Evolutionary conservation across 2,329 filamentous ascomycete genomes (phyloP), one percentile per base, ranked within the genome.

Genomic region (Dactylellina sp.): DNA sequence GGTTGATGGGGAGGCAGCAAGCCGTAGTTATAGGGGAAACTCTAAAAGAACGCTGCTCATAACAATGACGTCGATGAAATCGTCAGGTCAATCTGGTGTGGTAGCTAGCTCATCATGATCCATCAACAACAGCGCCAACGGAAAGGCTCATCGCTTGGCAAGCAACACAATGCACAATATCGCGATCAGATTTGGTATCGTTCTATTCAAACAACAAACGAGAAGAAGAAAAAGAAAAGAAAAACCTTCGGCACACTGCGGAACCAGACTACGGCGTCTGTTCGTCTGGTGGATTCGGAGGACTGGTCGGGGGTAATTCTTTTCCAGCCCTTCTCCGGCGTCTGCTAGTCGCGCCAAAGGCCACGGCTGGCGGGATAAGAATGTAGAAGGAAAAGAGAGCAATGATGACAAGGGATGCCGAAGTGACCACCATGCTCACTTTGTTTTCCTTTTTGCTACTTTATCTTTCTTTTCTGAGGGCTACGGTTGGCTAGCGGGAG

Each of bases 371-470:
- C 3, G 70, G 70, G 24, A 74, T 46, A 28, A 61, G 18, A 11
- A 74, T 37, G 70, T 74, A 74, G 61, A 74, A 74, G 6, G 70
- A 66, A 47, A 74, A 74, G 18, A 74, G 47, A 6, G 70, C 70
- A 35, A 56, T 9, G 25, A 74, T 74, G 14, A 74, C 55, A 22
- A 74, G 7, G 47, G 70, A 66, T 22, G 68, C 60, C 7, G 70
- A 25, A 6, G 39, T 62, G 66, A 72, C 42, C 47, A 74, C 70
- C 70, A 66, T 64, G 55, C 47, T 70, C 28, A 9, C 57, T 22
- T 37, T 28, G 28, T 53, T 9, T 49, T 14, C 50, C 49, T 16
- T 9, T 50, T 52, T 44, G 11, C 28, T n/a, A 40, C 16, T 37
- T 16, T 28, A 20, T 32, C 24, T 35, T 14, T 14, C 32, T 18